Conservation (phyloP, 768 basidiomycete species). For the Suillus subaureus region DNA sequence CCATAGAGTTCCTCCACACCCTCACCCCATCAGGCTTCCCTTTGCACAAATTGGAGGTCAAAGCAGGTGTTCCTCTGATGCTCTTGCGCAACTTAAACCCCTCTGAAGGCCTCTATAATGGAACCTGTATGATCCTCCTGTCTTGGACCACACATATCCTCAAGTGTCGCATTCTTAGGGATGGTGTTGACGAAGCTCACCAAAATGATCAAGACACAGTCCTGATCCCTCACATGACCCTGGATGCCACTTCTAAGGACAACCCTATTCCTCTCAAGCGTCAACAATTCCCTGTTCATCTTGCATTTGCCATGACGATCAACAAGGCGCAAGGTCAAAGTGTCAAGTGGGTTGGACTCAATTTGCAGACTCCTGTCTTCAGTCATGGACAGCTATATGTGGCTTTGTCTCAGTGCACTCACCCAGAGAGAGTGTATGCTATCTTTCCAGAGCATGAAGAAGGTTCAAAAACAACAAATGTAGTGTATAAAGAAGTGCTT, state of each 20-base stretch:
- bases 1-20: conserved; percentile 42
- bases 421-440: too few relatives aligned
- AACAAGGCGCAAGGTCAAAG: conserved; percentile 44
- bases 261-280: conserved; percentile 26
- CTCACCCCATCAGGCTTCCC: conserved; percentile 44
- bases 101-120: conserved; percentile 41
- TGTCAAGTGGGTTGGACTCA: conserved; percentile 32
- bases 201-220: conserved; percentile 22
- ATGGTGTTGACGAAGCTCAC: conserved; percentile 17
- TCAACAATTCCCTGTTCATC: conserved; percentile 34
- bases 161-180: conserved; percentile 26
- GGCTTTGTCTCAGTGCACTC: conserved; percentile 30
- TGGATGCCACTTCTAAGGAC: conserved; percentile 21
- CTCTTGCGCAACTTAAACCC: conserved; percentile 46
- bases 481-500: too few relatives aligned
- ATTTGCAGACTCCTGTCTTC: conserved; percentile 32
- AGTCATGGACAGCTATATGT: conserved; percentile 42
- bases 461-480: too few relatives aligned
- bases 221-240: conserved; percentile 32
- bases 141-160: conserved; percentile 26
- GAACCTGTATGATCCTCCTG: conserved; percentile 26
- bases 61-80: conserved; percentile 41
- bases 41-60: conserved; percentile 34
- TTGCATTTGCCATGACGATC: conserved; percentile 42
- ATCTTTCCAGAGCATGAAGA: too few relatives aligned